Evolutionary conservation across 306 rosid genomes (phyloP).

Genomic region (Citrullus amarus): DNA sequence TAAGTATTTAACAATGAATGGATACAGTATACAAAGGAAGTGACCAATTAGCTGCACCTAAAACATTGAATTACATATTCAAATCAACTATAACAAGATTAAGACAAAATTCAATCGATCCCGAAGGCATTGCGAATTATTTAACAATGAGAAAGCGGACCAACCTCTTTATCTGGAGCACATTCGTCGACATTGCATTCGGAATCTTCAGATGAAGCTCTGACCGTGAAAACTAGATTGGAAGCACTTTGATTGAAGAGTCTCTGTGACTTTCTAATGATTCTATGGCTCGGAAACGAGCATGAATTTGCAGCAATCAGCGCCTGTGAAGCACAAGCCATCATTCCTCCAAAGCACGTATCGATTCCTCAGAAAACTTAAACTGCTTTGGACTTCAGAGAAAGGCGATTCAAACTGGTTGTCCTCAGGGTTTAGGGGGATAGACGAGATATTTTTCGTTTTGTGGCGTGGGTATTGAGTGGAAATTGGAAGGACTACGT

Average conservation of each 20-base stretch:
- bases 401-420: neutral
- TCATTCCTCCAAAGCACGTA: neutral
- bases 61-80: neutral
- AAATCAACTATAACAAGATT: neutral
- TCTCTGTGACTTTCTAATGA: slow-evolving; percentile 32
- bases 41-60: neutral
- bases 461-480: slow-evolving; percentile 24
- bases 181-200: slow-evolving; percentile 88
- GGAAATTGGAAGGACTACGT: slow-evolving; percentile 19
- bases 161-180: slow-evolving; percentile 92
- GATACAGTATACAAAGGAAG: neutral
- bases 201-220: slow-evolving; percentile 60
- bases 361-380: neutral
- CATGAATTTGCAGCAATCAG: slow-evolving; percentile 50
- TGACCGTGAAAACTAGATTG: slow-evolving; percentile 17
- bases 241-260: slow-evolving; percentile 9
- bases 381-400: neutral
- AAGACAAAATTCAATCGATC: neutral
- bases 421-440: neutral
- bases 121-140: neutral
- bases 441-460: slow-evolving; percentile 5
- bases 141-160: slow-evolving; percentile 1
- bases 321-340: slow-evolving; percentile 67
- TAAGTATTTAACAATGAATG: neutral
- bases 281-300: slow-evolving; percentile 27